Evolutionary conservation across 106 monocot species (phyloP), one percentile per base, ranked within the genome.

Genomic region (Triglochin maritima): DNA sequence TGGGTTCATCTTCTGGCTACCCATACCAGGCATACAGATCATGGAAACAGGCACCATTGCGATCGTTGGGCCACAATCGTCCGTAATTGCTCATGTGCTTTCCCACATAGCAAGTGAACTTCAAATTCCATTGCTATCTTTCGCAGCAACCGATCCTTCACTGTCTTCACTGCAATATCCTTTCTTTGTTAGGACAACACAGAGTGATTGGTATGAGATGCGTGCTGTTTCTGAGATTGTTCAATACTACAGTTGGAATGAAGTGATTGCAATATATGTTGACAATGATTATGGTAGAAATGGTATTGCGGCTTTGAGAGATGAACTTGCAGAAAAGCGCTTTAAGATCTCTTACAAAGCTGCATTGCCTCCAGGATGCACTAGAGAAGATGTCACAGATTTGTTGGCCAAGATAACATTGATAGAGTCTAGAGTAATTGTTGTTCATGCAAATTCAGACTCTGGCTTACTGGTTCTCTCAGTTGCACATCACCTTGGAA

Each of bases 401-500:
- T 60, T 75, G 44, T 52, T 75, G n/a, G 13, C 68, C 29, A 75
- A 67, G 67, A 59, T 75, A 67, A 60, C 67, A 60, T 12, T 67
- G 51, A 68, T 59, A 59, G 74, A 75, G 60, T 75, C 74, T 16
- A 57, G 67, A 11, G 49, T 75, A 10, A 59, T 75, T 60, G 67
- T 75, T 45, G 57, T 75, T 3, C 74, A 75, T 68, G 67, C 47
- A 17, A 56, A 64, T 80, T 75, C 74, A 0, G 58, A 62, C 3
- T 59, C 50, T 4, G 89, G 84, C 6, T 49, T 72, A 10, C 7
- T 10, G 9, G 42, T 90, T 62, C 78, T 94, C 14, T 81, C 80
- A 49, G 77, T 81, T 13, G 94, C 94, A 44, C 64, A 70, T 44
- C 64, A 65, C 56, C 83, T 86, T 17, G 75, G 72, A 4, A 90